Base-by-base conservation (phyloP, 305 asterid genomes). In the Fraxinus ornus region DNA sequence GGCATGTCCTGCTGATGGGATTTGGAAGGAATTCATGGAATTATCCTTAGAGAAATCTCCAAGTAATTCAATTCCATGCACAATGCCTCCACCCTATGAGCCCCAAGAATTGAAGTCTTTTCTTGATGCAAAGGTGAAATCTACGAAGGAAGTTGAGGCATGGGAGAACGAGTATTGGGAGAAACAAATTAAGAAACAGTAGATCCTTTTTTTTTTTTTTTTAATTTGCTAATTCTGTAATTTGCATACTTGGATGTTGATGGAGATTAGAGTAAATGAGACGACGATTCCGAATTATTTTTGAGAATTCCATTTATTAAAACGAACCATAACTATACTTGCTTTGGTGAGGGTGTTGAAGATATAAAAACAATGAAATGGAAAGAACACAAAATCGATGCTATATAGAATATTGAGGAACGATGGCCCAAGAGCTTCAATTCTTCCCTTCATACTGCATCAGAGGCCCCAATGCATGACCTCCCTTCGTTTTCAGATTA, bases 91-190 rank as follows among this genome's bases (percentile, higher is more conserved):
- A 28, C 95, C 97, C 5, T 91, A 90, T 74, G 86, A 89, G 32
- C 87, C 89, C 78, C 84, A 85, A 78, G 85, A 87, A 60, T 83
- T 94, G 62, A 85, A 83, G 85, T 86, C 88, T 66, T 89, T 93
- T 71, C 26, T 87, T 36, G 95, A 89, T 15, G 82, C 72, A 15
- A 90, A 87, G 32, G 82, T 33, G 76, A 88, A 80, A 84, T 86
- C 89, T 52, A 90, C 84, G 24, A 77, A 84, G 44, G 86, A 93
- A 88, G 97, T 93, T 28, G 95, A 91, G 87, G 80, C 83, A 7
- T 90, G 90, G 97, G 97, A 90, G 85, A 85, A 86, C 73, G 89
- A 88, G 30, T 92, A 91, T 76, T 90, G 91, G 97, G 98, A 76
- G 19, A 86, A 80, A 28, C 86, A 68, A 70, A 84, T 72, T 80